Evolutionary conservation across 2,329 filamentous ascomycete genomes (phyloP), one percentile per base, ranked within the genome.

Genomic region (Verticillium longisporum): DNA sequence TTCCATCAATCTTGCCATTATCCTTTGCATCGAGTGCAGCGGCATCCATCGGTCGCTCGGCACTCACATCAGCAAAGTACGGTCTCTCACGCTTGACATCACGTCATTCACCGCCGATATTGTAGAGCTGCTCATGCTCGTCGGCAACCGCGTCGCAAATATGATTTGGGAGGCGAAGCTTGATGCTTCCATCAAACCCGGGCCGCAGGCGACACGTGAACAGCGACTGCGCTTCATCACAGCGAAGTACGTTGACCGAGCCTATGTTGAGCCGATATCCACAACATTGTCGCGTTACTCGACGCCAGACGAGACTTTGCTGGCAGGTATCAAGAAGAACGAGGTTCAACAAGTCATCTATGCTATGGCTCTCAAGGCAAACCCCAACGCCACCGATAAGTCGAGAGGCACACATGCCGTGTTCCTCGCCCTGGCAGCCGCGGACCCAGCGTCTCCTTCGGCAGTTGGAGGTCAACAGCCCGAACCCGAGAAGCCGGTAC

Each of bases 21-120:
- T 99, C 60, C 83, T 99, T 21, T 99, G 95, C 77, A 97, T 97
- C 72, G 94, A 99, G 74, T 99, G 95, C 76, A 97, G 93, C 72
- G 95, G 95, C 65, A 97, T 99, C 64, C 95, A 99, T 75, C 88
- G 95, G 53, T 98, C 94, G 1, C 83, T 99, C 3, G 95, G 95
- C 13, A 99, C 95, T 1, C 95, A 99, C 74, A 97, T 99, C 71
- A 97, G 92, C 74, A 99, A 99, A 77, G 87, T 99, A 50, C 90
- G 95, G 60, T 98, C 95, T 13, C 83, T 99, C 53, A 99, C 95
- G 0, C 83, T 99, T 53, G 95, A 99, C 72, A 96, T 96, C 66
- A 93, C 91, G 60, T 97, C 93, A 0, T 99, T 99, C 73, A 98
- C 95, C 3, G 89, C 91, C 68, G 96, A 99, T 79, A 96, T 98